Evolutionary conservation across 2,329 filamentous ascomycete species (phyloP), one percentile per base, ranked within the genome.

Genomic region (Mycosphaerelloides madeirae): DNA sequence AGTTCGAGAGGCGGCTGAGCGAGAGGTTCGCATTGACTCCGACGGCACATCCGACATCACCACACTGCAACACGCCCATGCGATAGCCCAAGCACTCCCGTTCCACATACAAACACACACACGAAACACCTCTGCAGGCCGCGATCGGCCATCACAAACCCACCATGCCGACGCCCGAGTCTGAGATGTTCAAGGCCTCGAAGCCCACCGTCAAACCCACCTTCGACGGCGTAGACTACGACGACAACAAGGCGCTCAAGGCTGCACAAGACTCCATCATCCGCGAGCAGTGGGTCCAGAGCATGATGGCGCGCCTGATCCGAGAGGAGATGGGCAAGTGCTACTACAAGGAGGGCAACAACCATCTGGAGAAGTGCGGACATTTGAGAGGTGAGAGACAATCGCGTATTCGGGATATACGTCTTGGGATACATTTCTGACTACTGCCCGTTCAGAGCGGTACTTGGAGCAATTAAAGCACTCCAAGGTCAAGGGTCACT

Each of bases 321-420:
- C 75, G 85, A 53, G 84, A 91, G 66, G 87, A 93, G 74, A 74
- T 93, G 72, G 78, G 83, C 68, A 91, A 88, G 73, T 93, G 87
- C 75, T 93, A 93, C 70, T 80, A 81, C 68, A 77, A 80, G 57
- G 85, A 93, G 70, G 87, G 87, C 44, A 85, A 90, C 55, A 93
- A 93, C 68, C 87, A 93, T 67, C 70, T 93, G 66, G 87, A 91
- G 77, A 93, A 91, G 72, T 93, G 87, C 68, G 86, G 85, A 55
- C 74, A 78, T 60, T 68, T 91, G 69, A 77, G 87, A 84, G 86
- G 87, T 93, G 67, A 76, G 84, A 72, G 39, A 33, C 19, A 18
- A 29, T 19, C 12, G 15, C 28, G 16, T 35, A 12, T 6, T 35
- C 19, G 33, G 19, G 3, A 19, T 35, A 7, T 19, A 18, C 15